A percentile compares a stretch with the other conserved stretches of the same genome.
Evolutionary conservation across 139 green algal species (phyloP).

Genomic region (Zygnema cylindricum): DNA sequence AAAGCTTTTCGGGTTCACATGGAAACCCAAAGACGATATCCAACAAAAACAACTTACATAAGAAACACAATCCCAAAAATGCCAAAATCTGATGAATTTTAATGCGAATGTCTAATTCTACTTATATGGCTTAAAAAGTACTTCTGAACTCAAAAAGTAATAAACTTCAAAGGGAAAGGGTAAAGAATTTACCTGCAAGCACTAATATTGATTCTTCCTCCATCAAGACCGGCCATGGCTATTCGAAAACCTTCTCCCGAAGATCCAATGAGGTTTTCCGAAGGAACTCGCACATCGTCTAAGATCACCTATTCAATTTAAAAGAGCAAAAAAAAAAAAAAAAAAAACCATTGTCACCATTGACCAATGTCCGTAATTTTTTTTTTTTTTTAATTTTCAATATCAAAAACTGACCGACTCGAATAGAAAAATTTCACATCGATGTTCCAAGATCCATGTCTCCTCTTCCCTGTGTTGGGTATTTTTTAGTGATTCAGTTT

Average conservation of each 20-base stretch:
- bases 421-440: no score
- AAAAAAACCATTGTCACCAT: no score
- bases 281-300: conserved; percentile 72
- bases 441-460: no score
- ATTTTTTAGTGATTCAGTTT: no score
- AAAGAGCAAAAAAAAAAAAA: neutral
- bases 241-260: conserved; percentile 82
- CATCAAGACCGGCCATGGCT: conserved; percentile 79
- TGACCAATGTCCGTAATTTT: no score
- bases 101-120: no score
- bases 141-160: neutral
- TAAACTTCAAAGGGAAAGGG: neutral
- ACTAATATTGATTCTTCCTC: conserved; percentile 84
- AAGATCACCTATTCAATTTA: conserved; percentile 58
- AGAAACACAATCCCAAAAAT: neutral
- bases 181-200: conserved; percentile 72
- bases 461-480: no score
- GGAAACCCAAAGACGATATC: neutral
- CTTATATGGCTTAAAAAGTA: conserved; percentile 9
- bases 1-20: no score
- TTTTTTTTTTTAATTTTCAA: no score
- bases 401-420: no score
- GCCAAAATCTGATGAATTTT: neutral
- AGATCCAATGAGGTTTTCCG: conserved; percentile 65
- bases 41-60: neutral